Base-by-base conservation (phyloP, 148 eudicot genomes). In the Rhododendron molle region DNA sequence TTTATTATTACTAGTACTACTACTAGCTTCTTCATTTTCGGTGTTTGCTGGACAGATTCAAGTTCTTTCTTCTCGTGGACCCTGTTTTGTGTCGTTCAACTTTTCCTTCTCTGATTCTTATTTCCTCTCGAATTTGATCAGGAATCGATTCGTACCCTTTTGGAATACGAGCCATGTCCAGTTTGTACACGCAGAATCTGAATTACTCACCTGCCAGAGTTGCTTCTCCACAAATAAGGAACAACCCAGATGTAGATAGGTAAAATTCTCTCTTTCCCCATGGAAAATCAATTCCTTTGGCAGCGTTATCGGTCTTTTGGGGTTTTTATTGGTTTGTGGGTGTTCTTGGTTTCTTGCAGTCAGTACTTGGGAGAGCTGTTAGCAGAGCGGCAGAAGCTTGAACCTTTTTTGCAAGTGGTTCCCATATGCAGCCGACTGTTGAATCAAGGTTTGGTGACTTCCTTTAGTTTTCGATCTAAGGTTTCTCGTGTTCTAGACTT, bases 201-300 rank as follows among this genome's bases (percentile, higher is more conserved):
- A 83, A 86, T 85, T 91, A 76, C 80, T 89, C 92, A 5, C 92
- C 92, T 67, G 91, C 92, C 1, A 91, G 92, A 86, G 85, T 81
- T 81, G 79, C 49, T 81, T 90, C 92, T 83, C 91, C 92, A n/a
- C 90, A 89, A 83, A 76, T 86, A 49, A 87, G 91, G 82, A 40
- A 85, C 76, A 89, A 87, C 67, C 86, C 87, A 72, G 91, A 91
- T 88, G 88, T 73, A 84, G 92, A 91, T 14, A 88, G 87, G 92
- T 91, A 79, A 50, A 67, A 5, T 21, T 60, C 3, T 65, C 13
- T 2, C 6, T n/a, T 2, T 62, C 7, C 20, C 60, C 60, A 16
- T 16, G 21, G 60, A 1, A 46, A 54, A 54, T 54, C 60, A 54
- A 20, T 18, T 54, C 21, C 60, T 26, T 30, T 54, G 18, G 18